Conservation (phyloP, 495 filamentous ascomycete genomes). For the Penicillium pancosmium region DNA sequence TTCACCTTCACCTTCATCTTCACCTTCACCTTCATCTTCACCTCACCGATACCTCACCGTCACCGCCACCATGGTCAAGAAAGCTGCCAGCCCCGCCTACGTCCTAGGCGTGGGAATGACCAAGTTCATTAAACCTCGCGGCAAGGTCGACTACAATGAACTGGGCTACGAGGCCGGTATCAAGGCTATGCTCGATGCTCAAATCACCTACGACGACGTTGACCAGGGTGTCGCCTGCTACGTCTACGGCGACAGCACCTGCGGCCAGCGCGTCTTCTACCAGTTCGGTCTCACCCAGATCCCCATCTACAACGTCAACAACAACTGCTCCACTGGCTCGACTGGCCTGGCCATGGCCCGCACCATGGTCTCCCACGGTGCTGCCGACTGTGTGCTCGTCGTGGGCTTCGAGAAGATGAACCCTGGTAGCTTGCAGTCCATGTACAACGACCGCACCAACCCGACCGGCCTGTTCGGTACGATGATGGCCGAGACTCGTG, state of each 20-base stretch:
- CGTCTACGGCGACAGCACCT: slow-evolving; percentile 93
- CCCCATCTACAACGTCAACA: slow-evolving; percentile 97
- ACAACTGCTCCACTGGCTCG: slow-evolving; percentile 94
- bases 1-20: neutral
- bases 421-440: slow-evolving; percentile 76
- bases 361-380: slow-evolving; percentile 76
- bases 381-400: slow-evolving; percentile 83
- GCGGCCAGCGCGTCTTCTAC: slow-evolving; percentile 96
- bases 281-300: slow-evolving; percentile 97
- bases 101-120: slow-evolving; percentile 98
- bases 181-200: slow-evolving; percentile 93
- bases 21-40: neutral
- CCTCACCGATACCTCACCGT: too few relatives aligned
- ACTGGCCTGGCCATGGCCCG: slow-evolving; percentile 87
- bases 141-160: slow-evolving; percentile 69
- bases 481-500: slow-evolving; percentile 84
- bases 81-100: slow-evolving; percentile 64
- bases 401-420: slow-evolving; percentile 99
- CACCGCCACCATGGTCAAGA: slow-evolving; percentile 48
- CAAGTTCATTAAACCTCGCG: slow-evolving; percentile 97
- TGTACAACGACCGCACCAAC: slow-evolving; percentile 79
- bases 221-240: slow-evolving; percentile 97
- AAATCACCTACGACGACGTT: slow-evolving; percentile 96
- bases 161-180: slow-evolving; percentile 93
- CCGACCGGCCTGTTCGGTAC: slow-evolving; percentile 69